Percentiles rank a stretch among this genome's conserved stretches.
phyloP scores from a whole-genome alignment of 73 alveolate species.

The Uronychia binucleata region DNA sequence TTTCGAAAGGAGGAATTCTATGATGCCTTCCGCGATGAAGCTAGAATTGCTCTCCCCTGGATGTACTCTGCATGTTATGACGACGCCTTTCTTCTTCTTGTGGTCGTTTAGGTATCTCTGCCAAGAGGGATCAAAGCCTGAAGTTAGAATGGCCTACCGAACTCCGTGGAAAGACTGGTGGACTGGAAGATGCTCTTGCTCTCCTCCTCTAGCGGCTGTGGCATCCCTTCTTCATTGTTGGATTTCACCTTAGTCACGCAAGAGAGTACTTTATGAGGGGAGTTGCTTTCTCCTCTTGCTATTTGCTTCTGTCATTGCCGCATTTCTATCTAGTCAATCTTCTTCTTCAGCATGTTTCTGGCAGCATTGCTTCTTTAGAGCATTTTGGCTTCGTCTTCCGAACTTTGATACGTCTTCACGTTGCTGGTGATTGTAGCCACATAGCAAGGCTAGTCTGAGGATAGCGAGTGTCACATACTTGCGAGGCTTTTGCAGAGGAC shows the following conservation, averaged over 20 bases:
- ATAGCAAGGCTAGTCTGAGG: constrained; percentile 40
- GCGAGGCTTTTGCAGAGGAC: constrained; percentile 49
- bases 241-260: too few relatives aligned
- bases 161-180: neutral
- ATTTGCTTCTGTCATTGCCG: neutral
- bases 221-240: too few relatives aligned
- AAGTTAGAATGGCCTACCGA: constrained; percentile 16
- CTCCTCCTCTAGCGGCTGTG: too few relatives aligned
- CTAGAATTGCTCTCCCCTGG: constrained; percentile 97
- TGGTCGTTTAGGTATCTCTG: constrained; percentile 54
- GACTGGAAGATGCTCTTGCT: neutral
- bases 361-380: constrained; percentile 64
- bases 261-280: constrained; percentile 9
- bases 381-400: constrained; percentile 51
- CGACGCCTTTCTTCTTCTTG: constrained; percentile 83
- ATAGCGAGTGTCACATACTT: constrained; percentile 1
- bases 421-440: constrained; percentile 55
- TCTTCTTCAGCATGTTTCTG: constrained; percentile 54
- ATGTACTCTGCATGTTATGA: constrained; percentile 91
- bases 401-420: constrained; percentile 43
- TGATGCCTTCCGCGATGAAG: constrained; percentile 88
- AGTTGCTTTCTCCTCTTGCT: constrained; percentile 14
- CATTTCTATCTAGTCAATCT: constrained; percentile 10
- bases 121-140: neutral
- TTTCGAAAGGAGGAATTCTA: constrained; percentile 79